phyloP scores from a whole-genome alignment of 192 early-diverging fungal species.

The Hyaloraphidium curvatum region DNA sequence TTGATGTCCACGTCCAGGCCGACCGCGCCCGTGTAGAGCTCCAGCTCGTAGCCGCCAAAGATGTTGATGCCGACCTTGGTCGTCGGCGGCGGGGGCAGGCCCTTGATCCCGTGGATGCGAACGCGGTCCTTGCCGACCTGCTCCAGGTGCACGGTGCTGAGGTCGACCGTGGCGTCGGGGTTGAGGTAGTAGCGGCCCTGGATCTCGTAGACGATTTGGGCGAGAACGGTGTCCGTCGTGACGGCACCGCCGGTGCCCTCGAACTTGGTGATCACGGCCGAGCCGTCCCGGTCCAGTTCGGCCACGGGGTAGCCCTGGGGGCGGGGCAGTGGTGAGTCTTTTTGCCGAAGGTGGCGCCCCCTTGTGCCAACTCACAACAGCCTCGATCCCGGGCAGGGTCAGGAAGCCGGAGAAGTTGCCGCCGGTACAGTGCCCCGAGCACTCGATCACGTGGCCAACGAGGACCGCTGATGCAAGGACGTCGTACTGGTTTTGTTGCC shows the following conservation, averaged over 20 bases:
- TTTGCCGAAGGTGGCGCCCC: no score
- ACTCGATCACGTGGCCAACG: neutral
- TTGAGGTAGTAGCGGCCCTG: neutral
- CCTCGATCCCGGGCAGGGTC: neutral
- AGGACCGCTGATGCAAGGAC: neutral
- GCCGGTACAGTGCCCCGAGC: neutral
- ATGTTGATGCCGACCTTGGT: neutral
- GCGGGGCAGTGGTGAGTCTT: neutral
- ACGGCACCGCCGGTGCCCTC: neutral
- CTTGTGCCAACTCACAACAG: no score
- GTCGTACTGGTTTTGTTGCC: neutral
- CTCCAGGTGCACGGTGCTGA: neutral
- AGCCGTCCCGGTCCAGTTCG: neutral
- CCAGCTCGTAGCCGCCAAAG: neutral
- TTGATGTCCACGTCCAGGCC: neutral
- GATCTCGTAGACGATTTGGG: constrained; percentile 1
- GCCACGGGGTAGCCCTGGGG: neutral
- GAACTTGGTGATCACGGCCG: neutral
- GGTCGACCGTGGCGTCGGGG: neutral
- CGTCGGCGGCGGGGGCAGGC: neutral
- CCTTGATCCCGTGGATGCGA: neutral
- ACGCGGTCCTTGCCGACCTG: neutral
- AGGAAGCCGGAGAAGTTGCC: constrained; percentile 1
- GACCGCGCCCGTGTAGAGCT: neutral
- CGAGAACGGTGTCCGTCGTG: neutral